A percentile compares a stretch with the other conserved stretches of the same genome.
Evolutionary conservation across 331 rosid species (phyloP).

Genomic region (Cydonia oblonga): DNA sequence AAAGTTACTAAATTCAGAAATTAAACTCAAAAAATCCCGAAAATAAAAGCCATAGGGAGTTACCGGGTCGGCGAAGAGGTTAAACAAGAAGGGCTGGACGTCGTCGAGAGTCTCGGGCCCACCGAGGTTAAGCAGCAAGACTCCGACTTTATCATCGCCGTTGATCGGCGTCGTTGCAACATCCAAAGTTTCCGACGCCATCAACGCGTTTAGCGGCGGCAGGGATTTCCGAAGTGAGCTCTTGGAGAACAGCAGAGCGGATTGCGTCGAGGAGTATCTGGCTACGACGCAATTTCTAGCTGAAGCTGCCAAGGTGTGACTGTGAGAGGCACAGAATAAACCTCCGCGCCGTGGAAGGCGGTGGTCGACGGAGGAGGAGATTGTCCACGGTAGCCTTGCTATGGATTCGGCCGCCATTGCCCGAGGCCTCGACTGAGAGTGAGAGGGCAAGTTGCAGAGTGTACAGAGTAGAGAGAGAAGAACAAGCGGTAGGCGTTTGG

Average conservation of each 20-base stretch:
- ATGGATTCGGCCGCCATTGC: slow-evolving; percentile 28
- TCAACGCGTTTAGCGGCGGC: slow-evolving; percentile 55
- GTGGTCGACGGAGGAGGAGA: slow-evolving; percentile 20
- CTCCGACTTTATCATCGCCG: slow-evolving; percentile 71
- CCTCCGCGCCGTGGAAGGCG: slow-evolving; percentile 46
- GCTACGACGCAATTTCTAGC: slow-evolving; percentile 24
- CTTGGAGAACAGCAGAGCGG: slow-evolving; percentile 34
- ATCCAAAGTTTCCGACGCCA: slow-evolving; percentile 39
- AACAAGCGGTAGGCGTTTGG: slow-evolving; percentile 1
- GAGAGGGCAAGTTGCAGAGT: neutral
- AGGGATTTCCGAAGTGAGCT: slow-evolving; percentile 34
- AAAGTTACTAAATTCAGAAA: neutral
- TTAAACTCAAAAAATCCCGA: neutral
- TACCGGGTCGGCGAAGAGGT: slow-evolving; percentile 96
- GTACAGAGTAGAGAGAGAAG: neutral
- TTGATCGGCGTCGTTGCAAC: slow-evolving; percentile 32
- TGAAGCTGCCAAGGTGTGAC: slow-evolving; percentile 33
- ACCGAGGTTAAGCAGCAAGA: slow-evolving; percentile 84
- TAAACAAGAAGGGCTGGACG: slow-evolving; percentile 90
- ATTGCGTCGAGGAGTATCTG: slow-evolving; percentile 33
- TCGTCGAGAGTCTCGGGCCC: slow-evolving; percentile 97
- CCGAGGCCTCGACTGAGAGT: neutral
- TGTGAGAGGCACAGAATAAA: slow-evolving; percentile 27
- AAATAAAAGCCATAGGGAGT: slow-evolving; percentile 7
- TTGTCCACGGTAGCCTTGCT: slow-evolving; percentile 19